Evolutionary conservation across 163 green algal species (phyloP).

Genomic region (Scenedesmus sp.): DNA sequence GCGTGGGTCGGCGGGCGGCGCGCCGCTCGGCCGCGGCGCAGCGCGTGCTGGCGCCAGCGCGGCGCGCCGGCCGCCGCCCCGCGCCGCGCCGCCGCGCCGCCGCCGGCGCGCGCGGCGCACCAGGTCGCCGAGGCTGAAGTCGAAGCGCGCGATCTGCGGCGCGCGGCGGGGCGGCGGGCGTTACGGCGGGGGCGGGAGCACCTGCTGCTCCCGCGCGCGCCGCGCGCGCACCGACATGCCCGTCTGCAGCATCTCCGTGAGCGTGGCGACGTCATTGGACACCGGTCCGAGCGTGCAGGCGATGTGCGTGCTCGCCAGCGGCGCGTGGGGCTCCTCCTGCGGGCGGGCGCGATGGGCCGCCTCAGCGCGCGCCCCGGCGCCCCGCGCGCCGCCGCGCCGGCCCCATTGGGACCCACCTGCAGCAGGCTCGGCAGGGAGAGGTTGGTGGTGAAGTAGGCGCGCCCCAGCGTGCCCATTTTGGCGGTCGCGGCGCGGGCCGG

Average conservation of each 20-base stretch:
- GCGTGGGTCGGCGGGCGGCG: background rate
- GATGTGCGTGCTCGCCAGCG: slow-evolving; percentile 51
- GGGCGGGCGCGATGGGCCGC: too few relatives aligned
- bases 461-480: too few relatives aligned
- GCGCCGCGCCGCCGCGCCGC: background rate
- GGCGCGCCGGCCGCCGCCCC: background rate
- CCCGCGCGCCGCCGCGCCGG: too few relatives aligned
- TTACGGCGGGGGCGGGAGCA: background rate
- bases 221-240: slow-evolving; percentile 49
- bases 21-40: background rate
- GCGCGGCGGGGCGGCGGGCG: too few relatives aligned
- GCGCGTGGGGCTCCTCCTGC: background rate
- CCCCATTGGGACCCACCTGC: background rate
- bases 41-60: background rate
- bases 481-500: too few relatives aligned
- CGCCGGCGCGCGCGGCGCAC: slow-evolving; percentile 1
- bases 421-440: slow-evolving; percentile 20
- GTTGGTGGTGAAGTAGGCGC: slow-evolving; percentile 29
- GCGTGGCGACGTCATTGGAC: slow-evolving; percentile 60
- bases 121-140: slow-evolving; percentile 50
- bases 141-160: slow-evolving; percentile 59
- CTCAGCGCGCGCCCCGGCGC: too few relatives aligned
- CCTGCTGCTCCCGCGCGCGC: background rate
- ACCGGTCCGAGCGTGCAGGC: slow-evolving; percentile 58
- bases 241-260: slow-evolving; percentile 64